These are phyloP conservation scores for Rickenella mellea DNA, from an alignment of 768 basidiomycete species.

Conservation along the genomic window DNA sequence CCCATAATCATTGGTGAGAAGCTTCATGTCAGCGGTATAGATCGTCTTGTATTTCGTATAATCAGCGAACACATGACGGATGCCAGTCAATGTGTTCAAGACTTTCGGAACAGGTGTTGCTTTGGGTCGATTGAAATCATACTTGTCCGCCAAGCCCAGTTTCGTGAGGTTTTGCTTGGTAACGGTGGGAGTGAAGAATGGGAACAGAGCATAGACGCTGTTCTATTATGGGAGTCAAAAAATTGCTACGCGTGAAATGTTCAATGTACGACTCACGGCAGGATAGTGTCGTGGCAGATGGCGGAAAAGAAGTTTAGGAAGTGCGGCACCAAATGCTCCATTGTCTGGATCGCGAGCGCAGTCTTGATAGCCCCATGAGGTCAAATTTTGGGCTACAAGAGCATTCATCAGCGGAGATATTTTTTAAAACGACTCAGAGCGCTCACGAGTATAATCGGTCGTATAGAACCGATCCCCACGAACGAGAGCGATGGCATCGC, in stretches of 20 bases:
- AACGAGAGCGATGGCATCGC: conserved; percentile 43
- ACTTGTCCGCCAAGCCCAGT: conserved; percentile 28
- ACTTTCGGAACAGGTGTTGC: conserved; percentile 19
- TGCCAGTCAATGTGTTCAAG: conserved; percentile 24
- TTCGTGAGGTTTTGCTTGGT: conserved; percentile 23
- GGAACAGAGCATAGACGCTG: conserved; percentile 12
- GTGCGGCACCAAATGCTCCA: conserved; percentile 21
- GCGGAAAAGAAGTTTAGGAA: conserved; percentile 37
- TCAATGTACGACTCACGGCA: neutral
- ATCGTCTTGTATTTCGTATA: conserved; percentile 24
- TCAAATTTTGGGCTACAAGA: conserved; percentile 29
- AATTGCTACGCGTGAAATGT: neutral
- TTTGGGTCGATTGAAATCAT: conserved; percentile 32
- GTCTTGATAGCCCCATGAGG: conserved; percentile 44
- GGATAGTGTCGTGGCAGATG: conserved; percentile 33
- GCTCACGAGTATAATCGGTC: conserved; percentile 39
- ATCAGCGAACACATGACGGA: conserved; percentile 26
- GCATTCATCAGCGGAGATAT: neutral
- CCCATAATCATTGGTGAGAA: conserved; percentile 25
- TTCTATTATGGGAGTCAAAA: neutral
- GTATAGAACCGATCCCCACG: conserved; percentile 48
- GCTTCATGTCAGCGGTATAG: conserved; percentile 20
- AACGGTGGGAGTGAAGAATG: conserved; percentile 14
- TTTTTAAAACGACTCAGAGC: neutral
- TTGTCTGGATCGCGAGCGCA: conserved; percentile 32